Evolutionary conservation across 164 flowering plant genomes (phyloP), one percentile per base, ranked within the genome.

Genomic region (Annona squamosa): DNA sequence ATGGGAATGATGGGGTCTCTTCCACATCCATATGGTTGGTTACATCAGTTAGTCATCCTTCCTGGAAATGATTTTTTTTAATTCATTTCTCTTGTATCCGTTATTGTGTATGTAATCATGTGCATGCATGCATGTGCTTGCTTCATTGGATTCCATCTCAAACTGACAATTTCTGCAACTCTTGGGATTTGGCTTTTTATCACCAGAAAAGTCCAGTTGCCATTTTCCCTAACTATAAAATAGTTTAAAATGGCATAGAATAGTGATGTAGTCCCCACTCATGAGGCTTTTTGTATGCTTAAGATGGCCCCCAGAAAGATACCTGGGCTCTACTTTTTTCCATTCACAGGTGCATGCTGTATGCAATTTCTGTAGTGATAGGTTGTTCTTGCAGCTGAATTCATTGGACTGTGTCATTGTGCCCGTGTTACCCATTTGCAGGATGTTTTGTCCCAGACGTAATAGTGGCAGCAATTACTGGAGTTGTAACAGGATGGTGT

Each of bases 1-100:
- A 93, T 90, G 93, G 98, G 99, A 12, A 93, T 93, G 98, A 91
- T 92, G 89, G 99, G 99, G 47, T 83, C 97, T 72, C 82, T 88
- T 81, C 95, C 97, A 68, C 87, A 87, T 37, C 97, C 99, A 6
- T 93, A 86, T 82, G 99, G 99, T 93, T 75, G 84, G 98, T 86
- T n/a, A 77, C 72, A 46, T 46, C 26, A 37, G 64, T 37, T 57
- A 37, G 57, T 48, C 41, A 44, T 63, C 70, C 57, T 71, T 74
- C 59, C 73, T 52, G 7, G 59, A 9, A 52, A 52, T 52, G 9
- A 9, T 52, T 52, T 52, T 52, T 52, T 52, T 52, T 52, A 9
- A 9, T 52, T 4, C 37, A 26, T 0, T 26, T 26, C 37, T 26
- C 37, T 26, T 26, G 37, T 26, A 26, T 26, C 37, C 37, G 0